These are phyloP conservation scores for Fraxinus nigra DNA, from an alignment of 305 asterid genomes.

Conservation along the genomic window DNA sequence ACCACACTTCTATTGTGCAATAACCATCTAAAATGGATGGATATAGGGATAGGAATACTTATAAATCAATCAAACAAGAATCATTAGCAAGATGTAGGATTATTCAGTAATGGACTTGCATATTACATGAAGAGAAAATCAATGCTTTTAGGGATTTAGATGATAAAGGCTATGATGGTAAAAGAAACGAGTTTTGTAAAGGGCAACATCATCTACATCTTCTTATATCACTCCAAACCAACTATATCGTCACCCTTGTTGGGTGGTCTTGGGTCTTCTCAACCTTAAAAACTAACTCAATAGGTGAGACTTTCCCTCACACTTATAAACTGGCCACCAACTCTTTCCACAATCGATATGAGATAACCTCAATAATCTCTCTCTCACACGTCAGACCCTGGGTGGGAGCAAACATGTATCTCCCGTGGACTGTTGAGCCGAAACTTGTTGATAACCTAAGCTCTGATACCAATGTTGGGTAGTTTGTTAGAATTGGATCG, in stretches of 20 bases:
- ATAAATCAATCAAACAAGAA: background rate
- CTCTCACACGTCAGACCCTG: no score
- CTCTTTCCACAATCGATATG: no score
- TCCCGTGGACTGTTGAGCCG: no score
- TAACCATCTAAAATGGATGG: background rate
- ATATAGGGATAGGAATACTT: background rate
- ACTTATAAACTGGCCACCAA: no score
- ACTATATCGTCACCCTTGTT: slow-evolving; percentile 49
- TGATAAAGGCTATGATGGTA: background rate
- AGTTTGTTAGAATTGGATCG: no score
- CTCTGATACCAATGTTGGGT: no score
- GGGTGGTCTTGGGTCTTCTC: no score
- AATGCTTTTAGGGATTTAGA: background rate
- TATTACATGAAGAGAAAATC: background rate
- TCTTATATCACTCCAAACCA: slow-evolving; percentile 85
- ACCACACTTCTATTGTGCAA: background rate
- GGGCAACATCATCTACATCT: slow-evolving; percentile 85
- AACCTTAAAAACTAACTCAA: no score
- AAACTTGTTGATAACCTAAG: no score
- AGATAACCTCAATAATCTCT: no score
- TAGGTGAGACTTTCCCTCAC: no score
- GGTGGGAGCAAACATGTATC: no score
- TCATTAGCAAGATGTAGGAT: background rate
- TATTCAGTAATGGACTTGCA: background rate
- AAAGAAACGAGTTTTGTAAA: slow-evolving; percentile 51